These are phyloP conservation scores for Thelephora ganbajun DNA, from an alignment of 768 basidiomycete species.

Conservation along the genomic window DNA sequence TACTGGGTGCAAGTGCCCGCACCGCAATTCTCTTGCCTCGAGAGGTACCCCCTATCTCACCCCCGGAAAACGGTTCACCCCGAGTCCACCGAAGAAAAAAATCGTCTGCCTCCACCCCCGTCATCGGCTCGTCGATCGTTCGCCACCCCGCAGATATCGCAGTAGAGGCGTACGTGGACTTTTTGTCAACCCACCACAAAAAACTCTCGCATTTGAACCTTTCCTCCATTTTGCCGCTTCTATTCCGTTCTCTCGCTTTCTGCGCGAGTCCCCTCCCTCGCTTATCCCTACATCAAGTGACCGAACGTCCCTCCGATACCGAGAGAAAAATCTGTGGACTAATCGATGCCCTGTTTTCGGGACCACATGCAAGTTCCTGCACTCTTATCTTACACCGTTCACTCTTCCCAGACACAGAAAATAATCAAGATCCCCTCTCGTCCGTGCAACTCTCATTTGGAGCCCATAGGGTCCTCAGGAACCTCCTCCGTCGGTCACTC, in stretches of 20 bases:
- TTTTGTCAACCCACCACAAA: constrained; percentile 49
- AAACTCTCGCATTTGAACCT: constrained; percentile 42
- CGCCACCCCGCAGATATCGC: constrained; percentile 49
- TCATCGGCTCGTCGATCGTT: constrained; percentile 18
- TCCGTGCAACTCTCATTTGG: constrained; percentile 16
- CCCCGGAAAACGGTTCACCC: constrained; percentile 16
- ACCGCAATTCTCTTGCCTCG: constrained; percentile 24
- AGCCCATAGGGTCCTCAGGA: constrained; percentile 38
- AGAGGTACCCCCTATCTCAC: constrained; percentile 15
- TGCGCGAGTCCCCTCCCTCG: constrained; percentile 56
- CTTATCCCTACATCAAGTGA: constrained; percentile 34
- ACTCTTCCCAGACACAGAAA: constrained; percentile 32
- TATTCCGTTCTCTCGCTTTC: constrained; percentile 59
- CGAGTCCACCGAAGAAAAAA: constrained; percentile 40
- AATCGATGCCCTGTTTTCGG: constrained; percentile 42
- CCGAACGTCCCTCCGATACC: constrained; percentile 17
- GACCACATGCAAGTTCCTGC: constrained; percentile 52
- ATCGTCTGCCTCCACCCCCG: constrained; percentile 41
- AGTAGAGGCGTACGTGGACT: constrained; percentile 45
- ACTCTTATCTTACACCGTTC: constrained; percentile 47
- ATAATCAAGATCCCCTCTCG: constrained; percentile 6
- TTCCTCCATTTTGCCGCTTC: constrained; percentile 44
- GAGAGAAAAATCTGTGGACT: constrained; percentile 47
- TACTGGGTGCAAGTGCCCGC: constrained; percentile 48
- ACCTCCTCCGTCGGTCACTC: constrained; percentile 48